Conservation (phyloP, 306 rosid genomes). For the Gynostemma pentaphyllum region DNA sequence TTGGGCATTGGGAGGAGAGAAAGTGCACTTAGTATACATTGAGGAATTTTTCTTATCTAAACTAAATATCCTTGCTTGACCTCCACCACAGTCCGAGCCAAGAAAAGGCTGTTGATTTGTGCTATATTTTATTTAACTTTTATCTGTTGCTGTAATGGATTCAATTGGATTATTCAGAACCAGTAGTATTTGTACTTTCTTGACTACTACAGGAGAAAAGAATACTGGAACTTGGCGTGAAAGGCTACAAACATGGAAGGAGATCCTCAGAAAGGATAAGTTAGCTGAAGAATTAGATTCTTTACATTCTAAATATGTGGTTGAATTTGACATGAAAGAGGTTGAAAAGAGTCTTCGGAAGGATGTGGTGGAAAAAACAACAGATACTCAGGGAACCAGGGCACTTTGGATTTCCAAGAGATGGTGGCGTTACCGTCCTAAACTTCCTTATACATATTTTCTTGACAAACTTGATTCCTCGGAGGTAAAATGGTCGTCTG, state of each 20-base stretch:
- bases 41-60: too few relatives aligned
- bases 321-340: slow-evolving; percentile 97
- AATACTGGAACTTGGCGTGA: slow-evolving; percentile 67
- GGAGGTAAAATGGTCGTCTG: slow-evolving; percentile 44
- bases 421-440: slow-evolving; percentile 97
- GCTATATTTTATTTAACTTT: neutral
- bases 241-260: slow-evolving; percentile 69
- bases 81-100: too few relatives aligned
- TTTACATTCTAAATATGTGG: slow-evolving; percentile 52
- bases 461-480: slow-evolving; percentile 81
- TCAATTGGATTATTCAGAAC: neutral
- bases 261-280: slow-evolving; percentile 57
- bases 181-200: slow-evolving; percentile 10
- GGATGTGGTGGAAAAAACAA: slow-evolving; percentile 59
- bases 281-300: slow-evolving; percentile 51
- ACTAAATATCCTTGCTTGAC: too few relatives aligned
- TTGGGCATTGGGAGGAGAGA: too few relatives aligned
- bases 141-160: neutral
- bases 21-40: too few relatives aligned
- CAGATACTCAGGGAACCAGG: slow-evolving; percentile 57
- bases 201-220: slow-evolving; percentile 37
- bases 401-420: slow-evolving; percentile 85
- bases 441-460: slow-evolving; percentile 80
- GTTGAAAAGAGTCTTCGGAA: slow-evolving; percentile 89
- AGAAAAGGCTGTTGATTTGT: neutral